Evolutionary conservation across 2,329 filamentous ascomycete species (phyloP).

Genomic region (Aspergillus felis): DNA sequence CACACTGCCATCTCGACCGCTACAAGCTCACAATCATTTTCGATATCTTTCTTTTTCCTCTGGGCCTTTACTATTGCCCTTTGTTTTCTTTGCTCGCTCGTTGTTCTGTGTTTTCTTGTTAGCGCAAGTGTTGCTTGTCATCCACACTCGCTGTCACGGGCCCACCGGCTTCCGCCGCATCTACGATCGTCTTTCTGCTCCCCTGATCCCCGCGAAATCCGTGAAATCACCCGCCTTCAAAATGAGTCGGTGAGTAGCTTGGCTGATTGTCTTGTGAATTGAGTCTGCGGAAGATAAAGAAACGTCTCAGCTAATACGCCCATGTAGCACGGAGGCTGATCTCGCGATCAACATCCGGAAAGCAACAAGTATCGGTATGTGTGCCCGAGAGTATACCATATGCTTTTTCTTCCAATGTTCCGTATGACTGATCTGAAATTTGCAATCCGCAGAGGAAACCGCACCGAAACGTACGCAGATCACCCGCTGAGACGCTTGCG

Average conservation of each 20-base stretch:
- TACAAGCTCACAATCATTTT: slow-evolving; percentile 12
- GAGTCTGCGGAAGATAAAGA: background rate
- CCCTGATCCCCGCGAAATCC: slow-evolving; percentile 20
- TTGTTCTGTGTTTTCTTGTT: background rate
- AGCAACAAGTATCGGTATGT: slow-evolving; percentile 59
- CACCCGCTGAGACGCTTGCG: slow-evolving; percentile 2
- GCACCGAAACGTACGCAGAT: slow-evolving; percentile 59
- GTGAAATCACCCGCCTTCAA: slow-evolving; percentile 49
- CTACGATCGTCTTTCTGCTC: slow-evolving; percentile 8
- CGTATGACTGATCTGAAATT: slow-evolving; percentile 15
- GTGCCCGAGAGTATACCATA: slow-evolving; percentile 2
- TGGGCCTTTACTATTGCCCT: background rate
- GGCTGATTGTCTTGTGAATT: background rate
- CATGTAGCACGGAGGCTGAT: slow-evolving; percentile 56
- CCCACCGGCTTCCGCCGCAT: background rate
- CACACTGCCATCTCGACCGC: slow-evolving; percentile 1
- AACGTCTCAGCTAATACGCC: background rate
- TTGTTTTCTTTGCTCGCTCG: background rate
- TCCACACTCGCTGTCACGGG: background rate
- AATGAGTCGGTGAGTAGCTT: slow-evolving; percentile 54
- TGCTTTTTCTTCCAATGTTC: background rate
- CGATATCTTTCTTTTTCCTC: slow-evolving; percentile 7
- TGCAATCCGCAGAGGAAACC: slow-evolving; percentile 51
- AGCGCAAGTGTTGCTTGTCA: background rate
- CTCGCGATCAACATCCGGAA: slow-evolving; percentile 65